Evolutionary conservation across 2,329 filamentous ascomycete species (phyloP), one percentile per base, ranked within the genome.

Genomic region (Xylaria multiplex): DNA sequence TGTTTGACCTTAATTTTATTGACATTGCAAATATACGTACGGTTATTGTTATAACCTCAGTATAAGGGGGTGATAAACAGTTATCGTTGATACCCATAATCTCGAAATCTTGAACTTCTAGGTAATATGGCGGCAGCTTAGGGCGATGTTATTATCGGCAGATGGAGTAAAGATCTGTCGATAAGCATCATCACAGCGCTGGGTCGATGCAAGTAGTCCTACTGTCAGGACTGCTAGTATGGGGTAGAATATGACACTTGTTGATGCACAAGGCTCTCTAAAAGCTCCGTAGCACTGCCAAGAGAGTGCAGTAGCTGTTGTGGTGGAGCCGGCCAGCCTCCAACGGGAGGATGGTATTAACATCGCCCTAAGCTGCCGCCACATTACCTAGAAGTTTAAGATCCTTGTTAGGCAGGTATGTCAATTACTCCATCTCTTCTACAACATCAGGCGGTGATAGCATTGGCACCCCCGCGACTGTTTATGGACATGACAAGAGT

Each of bases 101-200:
- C n/a, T n/a, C n/a, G n/a, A n/a, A n/a, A 61, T 61, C 6, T 3
- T 3, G n/a, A 53, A 48, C 11, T 40, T 22, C 8, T n/a, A 14
- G 24, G 48, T 19, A 7, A 61, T 24, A 2, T 53, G 40, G 24
- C 59, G 59, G 59, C 59, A 61, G 1, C 14, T 24, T 9, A 46
- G n/a, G n/a, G 59, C 59, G 46, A 62, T 62, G 0, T 37, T 55
- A 11, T 56, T 54, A 35, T 60, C 40, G 27, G 40, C n/a, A 49
- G 42, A 13, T 62, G 59, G 59, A 27, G 19, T 14, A 62, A 55
- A 50, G 52, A 62, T 22, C 30, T 48, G 30, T 62, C 59, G 30
- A 56, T 30, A 4, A 48, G 27, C 19, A 56, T 62, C 13, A 56
- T 62, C 14, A 32, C 7, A 30, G 52, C 52, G 9, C 52, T 62